These are phyloP conservation scores for Agapanthus africanus DNA, from an alignment of 106 monocot genomes.

Conservation along the genomic window DNA sequence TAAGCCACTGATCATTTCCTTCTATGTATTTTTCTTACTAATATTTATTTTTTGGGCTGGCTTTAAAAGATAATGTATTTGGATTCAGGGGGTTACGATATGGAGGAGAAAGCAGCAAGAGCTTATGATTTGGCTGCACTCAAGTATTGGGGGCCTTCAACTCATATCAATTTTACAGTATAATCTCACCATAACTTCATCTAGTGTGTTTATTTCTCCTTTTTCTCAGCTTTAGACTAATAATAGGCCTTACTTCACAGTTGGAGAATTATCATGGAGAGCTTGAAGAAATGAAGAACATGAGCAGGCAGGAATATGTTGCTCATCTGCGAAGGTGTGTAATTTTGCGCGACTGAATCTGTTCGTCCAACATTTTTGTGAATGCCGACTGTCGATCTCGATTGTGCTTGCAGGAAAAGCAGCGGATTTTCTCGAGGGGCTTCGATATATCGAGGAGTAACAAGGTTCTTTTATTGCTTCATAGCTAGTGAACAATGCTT, in stretches of 20 bases:
- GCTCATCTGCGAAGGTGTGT: conserved; percentile 41
- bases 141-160: conserved; percentile 99
- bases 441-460: conserved; percentile 95
- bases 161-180: too few relatives aligned
- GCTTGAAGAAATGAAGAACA: conserved; percentile 58
- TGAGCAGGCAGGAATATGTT: conserved; percentile 63
- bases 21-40: not conserved
- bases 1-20: conserved; percentile 22
- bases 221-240: too few relatives aligned
- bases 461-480: conserved; percentile 58
- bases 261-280: conserved; percentile 37
- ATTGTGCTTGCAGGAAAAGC: conserved; percentile 67
- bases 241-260: too few relatives aligned
- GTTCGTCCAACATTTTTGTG: too few relatives aligned
- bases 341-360: too few relatives aligned
- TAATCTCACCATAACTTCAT: too few relatives aligned
- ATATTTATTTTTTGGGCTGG: not conserved
- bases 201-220: too few relatives aligned
- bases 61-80: not conserved
- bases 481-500: not conserved
- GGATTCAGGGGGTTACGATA: conserved; percentile 89
- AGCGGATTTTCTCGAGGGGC: conserved; percentile 97
- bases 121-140: conserved; percentile 97
- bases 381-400: too few relatives aligned
- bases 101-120: conserved; percentile 97